Conservation (phyloP, 225 moss, liverwort and hornwort species). For the Physcomitrium patens region DNA sequence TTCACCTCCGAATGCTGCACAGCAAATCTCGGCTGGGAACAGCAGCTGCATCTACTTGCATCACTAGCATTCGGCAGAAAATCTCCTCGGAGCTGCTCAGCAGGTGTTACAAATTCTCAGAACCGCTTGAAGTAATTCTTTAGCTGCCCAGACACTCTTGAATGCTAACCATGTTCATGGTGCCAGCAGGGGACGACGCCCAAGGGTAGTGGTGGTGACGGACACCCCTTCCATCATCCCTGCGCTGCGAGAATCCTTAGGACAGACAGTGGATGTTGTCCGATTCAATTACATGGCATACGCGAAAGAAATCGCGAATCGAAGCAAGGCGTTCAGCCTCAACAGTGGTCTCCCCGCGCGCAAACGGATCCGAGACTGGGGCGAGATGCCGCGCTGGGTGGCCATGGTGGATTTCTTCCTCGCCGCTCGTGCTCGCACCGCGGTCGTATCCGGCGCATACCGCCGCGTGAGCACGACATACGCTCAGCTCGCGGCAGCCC, state of each 20-base stretch:
- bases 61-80: conserved; percentile 39
- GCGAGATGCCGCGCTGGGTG: conserved; percentile 81
- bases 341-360: conserved; percentile 51
- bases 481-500: conserved; percentile 72
- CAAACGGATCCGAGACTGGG: conserved; percentile 67
- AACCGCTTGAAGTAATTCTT: too few species aligned
- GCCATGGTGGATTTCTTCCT: conserved; percentile 86
- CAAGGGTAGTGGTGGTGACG: conserved; percentile 68
- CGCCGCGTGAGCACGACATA: conserved; percentile 77
- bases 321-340: conserved; percentile 37
- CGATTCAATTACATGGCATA: conserved; percentile 57
- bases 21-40: conserved; percentile 13
- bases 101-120: conserved; percentile 26
- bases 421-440: conserved; percentile 67
- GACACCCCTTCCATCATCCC: conserved; percentile 60
- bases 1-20: conserved; percentile 80
- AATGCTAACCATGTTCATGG: neutral
- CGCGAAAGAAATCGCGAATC: conserved; percentile 29
- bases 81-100: neutral
- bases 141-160: neutral
- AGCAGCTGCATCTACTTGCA: conserved; percentile 49
- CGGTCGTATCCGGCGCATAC: conserved; percentile 73
- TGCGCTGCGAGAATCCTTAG: conserved; percentile 37
- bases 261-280: conserved; percentile 52
- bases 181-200: conserved; percentile 38